These are phyloP conservation scores for Globisporangium okanoganense DNA, from an alignment of 352 stramenopile species.

Conservation along the genomic window DNA sequence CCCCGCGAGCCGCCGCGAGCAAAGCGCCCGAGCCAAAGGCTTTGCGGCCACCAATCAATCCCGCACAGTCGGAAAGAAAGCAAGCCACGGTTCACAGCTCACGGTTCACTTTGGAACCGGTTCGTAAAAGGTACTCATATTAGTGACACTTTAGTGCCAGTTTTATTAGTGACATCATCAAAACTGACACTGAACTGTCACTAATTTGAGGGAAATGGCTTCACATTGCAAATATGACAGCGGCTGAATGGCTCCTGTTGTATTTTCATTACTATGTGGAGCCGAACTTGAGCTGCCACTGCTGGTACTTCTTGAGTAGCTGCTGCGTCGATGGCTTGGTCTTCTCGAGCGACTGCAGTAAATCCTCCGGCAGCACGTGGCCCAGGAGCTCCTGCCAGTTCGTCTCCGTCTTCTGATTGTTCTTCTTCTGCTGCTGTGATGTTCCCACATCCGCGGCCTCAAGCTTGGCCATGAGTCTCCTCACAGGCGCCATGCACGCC, in stretches of 20 bases:
- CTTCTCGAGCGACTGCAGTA: conserved; percentile 59
- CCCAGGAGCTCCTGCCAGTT: conserved; percentile 62
- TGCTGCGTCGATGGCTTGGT: conserved; percentile 78
- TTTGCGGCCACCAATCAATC: conserved; percentile 27
- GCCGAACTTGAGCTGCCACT: conserved; percentile 78
- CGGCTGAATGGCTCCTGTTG: too few relatives aligned
- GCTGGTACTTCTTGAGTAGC: conserved; percentile 73
- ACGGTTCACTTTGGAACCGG: neutral
- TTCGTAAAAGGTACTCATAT: too few relatives aligned
- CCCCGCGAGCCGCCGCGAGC: conserved; percentile 1
- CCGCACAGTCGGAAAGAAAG: neutral
- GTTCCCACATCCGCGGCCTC: conserved; percentile 32
- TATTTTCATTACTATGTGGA: conserved; percentile 35
- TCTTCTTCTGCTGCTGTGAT: conserved; percentile 1
- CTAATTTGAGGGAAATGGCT: too few relatives aligned
- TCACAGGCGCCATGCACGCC: conserved; percentile 77
- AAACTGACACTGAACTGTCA: neutral
- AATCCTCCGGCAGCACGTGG: conserved; percentile 47
- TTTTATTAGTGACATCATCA: neutral
- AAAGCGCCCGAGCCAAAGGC: conserved; percentile 18
- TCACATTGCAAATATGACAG: too few relatives aligned
- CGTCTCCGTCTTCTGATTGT: conserved; percentile 16
- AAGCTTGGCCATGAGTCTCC: conserved; percentile 61
- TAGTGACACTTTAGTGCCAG: neutral
- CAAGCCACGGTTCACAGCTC: neutral